phyloP scores from a whole-genome alignment of 176 grass and related monocot genomes.

The Aechmea fasciata region DNA sequence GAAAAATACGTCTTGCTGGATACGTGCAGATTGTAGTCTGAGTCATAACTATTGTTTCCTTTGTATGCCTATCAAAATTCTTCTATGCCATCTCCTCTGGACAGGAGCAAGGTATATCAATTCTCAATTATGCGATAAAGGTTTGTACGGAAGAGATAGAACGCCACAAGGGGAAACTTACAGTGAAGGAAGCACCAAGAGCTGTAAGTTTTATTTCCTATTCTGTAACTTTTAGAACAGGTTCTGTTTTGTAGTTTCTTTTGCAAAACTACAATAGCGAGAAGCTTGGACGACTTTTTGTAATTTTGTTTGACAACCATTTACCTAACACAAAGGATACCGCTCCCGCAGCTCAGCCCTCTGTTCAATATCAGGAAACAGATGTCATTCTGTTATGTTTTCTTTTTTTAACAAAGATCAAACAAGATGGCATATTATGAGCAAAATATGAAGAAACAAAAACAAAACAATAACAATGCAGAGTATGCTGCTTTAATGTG shows the following conservation, averaged over 20 bases:
- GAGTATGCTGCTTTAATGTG: too few species aligned
- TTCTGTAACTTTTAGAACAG: background rate
- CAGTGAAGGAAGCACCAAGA: constrained; percentile 21
- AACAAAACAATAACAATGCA: too few species aligned
- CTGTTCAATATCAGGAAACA: too few species aligned
- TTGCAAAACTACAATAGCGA: background rate
- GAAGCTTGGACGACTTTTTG: background rate
- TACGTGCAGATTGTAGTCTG: background rate
- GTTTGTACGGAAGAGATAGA: constrained; percentile 21
- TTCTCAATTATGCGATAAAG: constrained; percentile 19
- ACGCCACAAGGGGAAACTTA: constrained; percentile 19
- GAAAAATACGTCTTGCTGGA: background rate
- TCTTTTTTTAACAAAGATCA: too few species aligned
- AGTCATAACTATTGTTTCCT: background rate
- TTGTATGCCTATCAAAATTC: background rate
- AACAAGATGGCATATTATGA: too few species aligned
- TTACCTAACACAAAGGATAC: too few species aligned
- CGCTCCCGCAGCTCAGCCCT: too few species aligned
- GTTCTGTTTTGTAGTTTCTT: background rate
- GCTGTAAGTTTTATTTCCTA: constrained; percentile 18
- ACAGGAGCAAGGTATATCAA: constrained; percentile 21
- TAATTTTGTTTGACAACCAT: too few species aligned
- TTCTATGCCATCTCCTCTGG: background rate
- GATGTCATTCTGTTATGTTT: too few species aligned
- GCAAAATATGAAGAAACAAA: too few species aligned